These are phyloP conservation scores for Ceratocystis lukuohia DNA, from an alignment of 2,329 filamentous ascomycete species.

Conservation along the genomic window DNA sequence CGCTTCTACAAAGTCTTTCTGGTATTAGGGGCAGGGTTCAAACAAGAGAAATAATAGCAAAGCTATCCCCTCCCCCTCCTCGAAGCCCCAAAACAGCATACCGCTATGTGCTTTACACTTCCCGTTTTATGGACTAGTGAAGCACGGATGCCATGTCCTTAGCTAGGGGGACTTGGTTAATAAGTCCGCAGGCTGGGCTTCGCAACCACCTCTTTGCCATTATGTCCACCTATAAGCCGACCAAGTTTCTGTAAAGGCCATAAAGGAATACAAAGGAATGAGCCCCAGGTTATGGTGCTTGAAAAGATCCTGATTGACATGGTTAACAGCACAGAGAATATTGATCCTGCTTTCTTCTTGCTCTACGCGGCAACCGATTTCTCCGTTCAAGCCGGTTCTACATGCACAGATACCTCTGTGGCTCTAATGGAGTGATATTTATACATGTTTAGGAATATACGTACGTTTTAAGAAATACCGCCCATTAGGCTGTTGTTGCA, in stretches of 20 bases:
- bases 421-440: neutral
- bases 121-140: neutral
- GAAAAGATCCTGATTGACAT: neutral
- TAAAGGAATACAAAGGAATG: neutral
- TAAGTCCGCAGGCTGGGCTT: neutral
- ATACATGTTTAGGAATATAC: neutral
- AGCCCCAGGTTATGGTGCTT: neutral
- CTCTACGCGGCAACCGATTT: neutral
- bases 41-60: neutral
- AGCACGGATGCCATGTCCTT: neutral
- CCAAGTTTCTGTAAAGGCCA: neutral
- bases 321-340: neutral
- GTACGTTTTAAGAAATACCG: neutral
- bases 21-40: neutral
- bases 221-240: neutral
- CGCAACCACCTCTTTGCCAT: neutral
- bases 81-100: neutral
- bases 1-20: neutral
- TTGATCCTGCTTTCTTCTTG: neutral
- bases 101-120: neutral
- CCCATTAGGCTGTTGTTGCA: neutral
- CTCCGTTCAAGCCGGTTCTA: neutral
- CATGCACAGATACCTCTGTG: neutral
- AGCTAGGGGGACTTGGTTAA: neutral
- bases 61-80: neutral